Percentiles rank a stretch among this genome's conserved stretches.
phyloP scores from a whole-genome alignment of 352 stramenopile genomes.

The Phytophthora constricta region DNA sequence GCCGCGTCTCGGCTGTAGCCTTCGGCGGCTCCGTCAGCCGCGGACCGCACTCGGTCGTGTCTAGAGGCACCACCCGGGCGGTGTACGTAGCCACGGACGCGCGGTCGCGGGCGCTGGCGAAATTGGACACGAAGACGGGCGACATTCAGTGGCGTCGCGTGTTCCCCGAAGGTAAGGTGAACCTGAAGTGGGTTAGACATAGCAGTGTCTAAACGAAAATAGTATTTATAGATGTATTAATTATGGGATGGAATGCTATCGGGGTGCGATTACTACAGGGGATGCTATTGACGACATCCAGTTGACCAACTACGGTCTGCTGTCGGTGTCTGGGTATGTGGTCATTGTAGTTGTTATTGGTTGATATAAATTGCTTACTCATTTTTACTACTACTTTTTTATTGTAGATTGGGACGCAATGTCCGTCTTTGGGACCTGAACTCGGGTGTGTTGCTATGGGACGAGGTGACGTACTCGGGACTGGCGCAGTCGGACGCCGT shows the following conservation, averaged over 20 bases:
- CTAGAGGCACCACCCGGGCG: slow-evolving; percentile 50
- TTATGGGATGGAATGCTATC: background rate
- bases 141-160: slow-evolving; percentile 82
- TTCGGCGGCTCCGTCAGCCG: slow-evolving; percentile 58
- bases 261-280: slow-evolving; percentile 23
- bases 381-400: slow-evolving; percentile 2
- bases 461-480: slow-evolving; percentile 48
- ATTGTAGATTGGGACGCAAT: slow-evolving; percentile 53
- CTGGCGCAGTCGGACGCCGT: slow-evolving; percentile 21
- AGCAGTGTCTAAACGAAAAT: background rate
- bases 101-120: slow-evolving; percentile 63
- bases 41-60: slow-evolving; percentile 38
- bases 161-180: slow-evolving; percentile 59
- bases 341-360: slow-evolving; percentile 19
- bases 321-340: slow-evolving; percentile 70
- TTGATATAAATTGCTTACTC: slow-evolving; percentile 10
- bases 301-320: slow-evolving; percentile 68
- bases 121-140: slow-evolving; percentile 71
- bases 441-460: slow-evolving; percentile 73
- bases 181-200: too few species aligned
- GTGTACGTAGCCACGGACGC: slow-evolving; percentile 79
- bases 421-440: slow-evolving; percentile 73
- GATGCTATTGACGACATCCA: slow-evolving; percentile 76
- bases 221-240: background rate
- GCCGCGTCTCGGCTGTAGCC: slow-evolving; percentile 52